Base-by-base conservation (phyloP, 805 yeast species). In the Grigorovia yakushimaensis region DNA sequence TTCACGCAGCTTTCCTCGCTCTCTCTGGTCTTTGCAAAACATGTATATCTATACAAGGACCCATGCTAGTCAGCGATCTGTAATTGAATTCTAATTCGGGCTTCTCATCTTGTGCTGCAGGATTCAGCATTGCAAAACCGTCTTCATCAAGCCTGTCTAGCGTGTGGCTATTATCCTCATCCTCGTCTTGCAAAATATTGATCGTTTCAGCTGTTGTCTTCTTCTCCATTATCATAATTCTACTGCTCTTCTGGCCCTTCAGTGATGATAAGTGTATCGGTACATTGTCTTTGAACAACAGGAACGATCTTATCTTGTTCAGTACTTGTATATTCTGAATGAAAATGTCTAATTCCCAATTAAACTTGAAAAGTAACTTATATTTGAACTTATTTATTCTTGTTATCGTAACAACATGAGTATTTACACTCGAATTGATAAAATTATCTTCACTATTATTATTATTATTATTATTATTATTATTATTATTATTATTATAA, bases 311-410 rank as follows among this genome's bases (percentile, higher is more conserved):
- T 8, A 62, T 52, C 15, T 56, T 56, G 6, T 51, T 42, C 13
- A 64, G 49, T 30, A 51, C 57, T 39, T 54, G 53, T 11, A 57
- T 52, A 46, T 54, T 57, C n/a, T 53, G 57, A 23, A 64, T 51
- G 44, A 56, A 56, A 11, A 64, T 59, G 30, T 62, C 62, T 8
- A 63, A 43, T 39, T 57, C 61, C 68, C 68, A 64, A 37, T 59
- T 54, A 1, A 53, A 46, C 38, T 55, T 53, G 48, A 54, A 64
- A 45, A 50, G 56, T 21, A 63, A 41, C 38, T 55, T 58, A 45
- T 58, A 61, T 43, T 54, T 58, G 33, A 50, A 51, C 38, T 59
- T 61, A 5, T 57, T 51, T 8, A 57, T 30, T 45, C 64, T 54
- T 10, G 61, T 57, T n/a, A 63, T 50, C 4, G 59, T 51, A 7